Conservation (phyloP, 441 rosid genomes). For the Brassica hybrid region DNA sequence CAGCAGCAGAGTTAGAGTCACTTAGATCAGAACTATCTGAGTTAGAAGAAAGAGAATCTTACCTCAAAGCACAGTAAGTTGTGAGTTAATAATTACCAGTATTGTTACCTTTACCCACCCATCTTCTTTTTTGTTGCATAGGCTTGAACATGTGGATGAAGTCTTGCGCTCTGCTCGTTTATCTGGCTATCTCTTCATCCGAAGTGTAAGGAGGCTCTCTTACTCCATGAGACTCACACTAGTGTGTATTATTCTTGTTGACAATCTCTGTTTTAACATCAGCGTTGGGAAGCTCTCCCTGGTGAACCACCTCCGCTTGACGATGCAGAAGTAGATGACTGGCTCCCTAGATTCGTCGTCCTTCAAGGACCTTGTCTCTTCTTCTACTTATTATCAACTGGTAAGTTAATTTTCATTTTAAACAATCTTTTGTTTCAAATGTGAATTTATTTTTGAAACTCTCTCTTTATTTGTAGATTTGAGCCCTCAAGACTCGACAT, state of each 20-base stretch:
- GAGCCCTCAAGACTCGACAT: constrained; percentile 91
- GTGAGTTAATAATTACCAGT: background rate
- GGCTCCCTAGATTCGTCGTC: constrained; percentile 96
- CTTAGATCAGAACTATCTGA: constrained; percentile 82
- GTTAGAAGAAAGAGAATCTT: constrained; percentile 87
- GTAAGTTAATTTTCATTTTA: constrained; percentile 43
- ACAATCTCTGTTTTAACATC: no score
- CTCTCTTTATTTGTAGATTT: constrained; percentile 56
- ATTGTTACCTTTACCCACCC: background rate
- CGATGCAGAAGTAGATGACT: constrained; percentile 89
- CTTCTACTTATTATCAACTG: constrained; percentile 80
- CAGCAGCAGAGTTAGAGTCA: constrained; percentile 76
- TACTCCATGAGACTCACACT: constrained; percentile 6
- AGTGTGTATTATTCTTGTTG: background rate
- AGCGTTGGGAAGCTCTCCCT: constrained; percentile 96
- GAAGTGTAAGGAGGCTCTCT: constrained; percentile 60
- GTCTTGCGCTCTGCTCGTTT: constrained; percentile 81
- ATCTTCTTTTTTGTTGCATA: constrained; percentile 37
- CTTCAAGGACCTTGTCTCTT: constrained; percentile 90
- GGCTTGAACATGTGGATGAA: constrained; percentile 95
- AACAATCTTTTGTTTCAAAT: constrained; percentile 32
- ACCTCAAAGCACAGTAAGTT: constrained; percentile 83
- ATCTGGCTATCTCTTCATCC: constrained; percentile 78
- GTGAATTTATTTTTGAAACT: constrained; percentile 16
- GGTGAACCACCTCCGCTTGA: constrained; percentile 94